Evolutionary conservation across 2,329 filamentous ascomycete species (phyloP).

Genomic region (Penicillium sp.): DNA sequence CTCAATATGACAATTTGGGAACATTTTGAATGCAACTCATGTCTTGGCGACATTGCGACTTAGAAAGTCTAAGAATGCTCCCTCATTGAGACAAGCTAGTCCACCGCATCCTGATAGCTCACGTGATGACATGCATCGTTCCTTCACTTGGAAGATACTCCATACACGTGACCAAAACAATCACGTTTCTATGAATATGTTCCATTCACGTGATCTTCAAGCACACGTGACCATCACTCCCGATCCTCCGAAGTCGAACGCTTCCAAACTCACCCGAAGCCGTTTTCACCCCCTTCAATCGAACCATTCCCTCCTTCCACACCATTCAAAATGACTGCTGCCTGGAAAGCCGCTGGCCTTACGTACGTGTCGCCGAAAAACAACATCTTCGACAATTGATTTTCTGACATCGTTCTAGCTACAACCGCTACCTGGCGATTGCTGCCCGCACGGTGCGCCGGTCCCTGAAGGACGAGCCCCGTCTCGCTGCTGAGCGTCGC

Average conservation of each 20-base stretch:
- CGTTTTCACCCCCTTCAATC: conserved; percentile 31
- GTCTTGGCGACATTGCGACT: not conserved
- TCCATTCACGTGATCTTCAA: not conserved
- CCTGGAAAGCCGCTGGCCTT: conserved; percentile 97
- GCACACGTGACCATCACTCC: conserved; percentile 29
- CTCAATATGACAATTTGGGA: not conserved
- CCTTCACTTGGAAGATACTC: no score
- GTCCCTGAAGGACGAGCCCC: conserved; percentile 93
- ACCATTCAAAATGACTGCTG: conserved; percentile 80
- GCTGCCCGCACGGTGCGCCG: conserved; percentile 92
- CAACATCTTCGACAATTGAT: conserved; percentile 20
- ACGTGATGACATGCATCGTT: no score
- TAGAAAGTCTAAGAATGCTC: not conserved
- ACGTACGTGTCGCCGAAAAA: conserved; percentile 63
- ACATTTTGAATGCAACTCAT: not conserved
- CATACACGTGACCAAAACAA: no score
- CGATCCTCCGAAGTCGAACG: conserved; percentile 38
- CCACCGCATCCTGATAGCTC: not conserved
- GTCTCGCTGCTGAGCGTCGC: conserved; percentile 82
- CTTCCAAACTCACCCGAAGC: conserved; percentile 33
- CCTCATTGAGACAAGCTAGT: not conserved
- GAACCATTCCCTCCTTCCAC: conserved; percentile 26
- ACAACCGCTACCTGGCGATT: conserved; percentile 99
- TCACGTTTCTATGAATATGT: no score
- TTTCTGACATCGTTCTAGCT: conserved; percentile 59